Conservation (phyloP, 2,329 filamentous ascomycete species). For the Bertia moriformis region DNA sequence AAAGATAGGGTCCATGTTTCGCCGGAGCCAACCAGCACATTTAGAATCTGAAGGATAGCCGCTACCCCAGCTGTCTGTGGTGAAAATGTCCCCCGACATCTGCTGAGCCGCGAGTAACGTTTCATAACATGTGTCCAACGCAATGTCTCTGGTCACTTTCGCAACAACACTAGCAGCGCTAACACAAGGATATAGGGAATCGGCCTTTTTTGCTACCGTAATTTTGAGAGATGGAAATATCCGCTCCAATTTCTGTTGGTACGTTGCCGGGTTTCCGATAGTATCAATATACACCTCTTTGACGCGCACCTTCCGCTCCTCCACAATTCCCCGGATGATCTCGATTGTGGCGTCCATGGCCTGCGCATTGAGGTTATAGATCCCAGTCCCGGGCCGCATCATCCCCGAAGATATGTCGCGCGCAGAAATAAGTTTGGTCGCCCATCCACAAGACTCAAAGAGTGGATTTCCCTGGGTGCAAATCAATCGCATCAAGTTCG, state of each 20-base stretch:
- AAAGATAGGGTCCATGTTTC: slow-evolving; percentile 82
- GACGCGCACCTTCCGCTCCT: slow-evolving; percentile 47
- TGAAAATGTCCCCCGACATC: background rate
- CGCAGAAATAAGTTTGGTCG: slow-evolving; percentile 2
- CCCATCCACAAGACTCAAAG: slow-evolving; percentile 27
- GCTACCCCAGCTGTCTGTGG: slow-evolving; percentile 53
- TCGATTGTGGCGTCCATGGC: slow-evolving; percentile 60
- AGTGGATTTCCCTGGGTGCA: slow-evolving; percentile 33
- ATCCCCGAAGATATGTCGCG: slow-evolving; percentile 18
- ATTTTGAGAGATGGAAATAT: slow-evolving; percentile 49
- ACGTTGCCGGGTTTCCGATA: slow-evolving; percentile 48
- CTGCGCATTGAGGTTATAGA: slow-evolving; percentile 60
- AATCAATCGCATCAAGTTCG: slow-evolving; percentile 34
- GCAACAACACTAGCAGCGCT: slow-evolving; percentile 59
- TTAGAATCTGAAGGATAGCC: slow-evolving; percentile 82
- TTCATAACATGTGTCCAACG: slow-evolving; percentile 37
- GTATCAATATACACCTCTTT: slow-evolving; percentile 62
- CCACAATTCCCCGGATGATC: slow-evolving; percentile 42
- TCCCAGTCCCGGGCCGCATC: slow-evolving; percentile 18
- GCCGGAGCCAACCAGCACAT: slow-evolving; percentile 68
- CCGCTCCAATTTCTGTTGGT: slow-evolving; percentile 52
- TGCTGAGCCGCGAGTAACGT: slow-evolving; percentile 8
- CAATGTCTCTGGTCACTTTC: slow-evolving; percentile 60
- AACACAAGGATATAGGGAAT: slow-evolving; percentile 56
- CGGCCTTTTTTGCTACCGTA: slow-evolving; percentile 50